Evolutionary conservation across 2,329 filamentous ascomycete genomes (phyloP).

Genomic region (Trichoderma oligosporum): DNA sequence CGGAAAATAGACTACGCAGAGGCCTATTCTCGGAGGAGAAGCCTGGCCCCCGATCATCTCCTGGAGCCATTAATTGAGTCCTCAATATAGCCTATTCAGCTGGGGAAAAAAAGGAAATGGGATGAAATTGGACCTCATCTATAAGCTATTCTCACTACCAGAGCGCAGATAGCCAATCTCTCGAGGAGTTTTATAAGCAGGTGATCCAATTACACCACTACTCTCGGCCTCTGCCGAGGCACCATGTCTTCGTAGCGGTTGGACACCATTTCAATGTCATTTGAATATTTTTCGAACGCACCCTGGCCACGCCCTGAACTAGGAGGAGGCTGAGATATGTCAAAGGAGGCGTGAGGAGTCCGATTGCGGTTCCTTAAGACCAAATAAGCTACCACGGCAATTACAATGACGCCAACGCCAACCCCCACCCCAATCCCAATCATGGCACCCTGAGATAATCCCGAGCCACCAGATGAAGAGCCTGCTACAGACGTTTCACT

Average conservation of each 20-base stretch:
- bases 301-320: slow-evolving; percentile 36
- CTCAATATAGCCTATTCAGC: slow-evolving; percentile 3
- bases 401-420: slow-evolving; percentile 40
- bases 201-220: slow-evolving; percentile 34
- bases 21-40: background rate
- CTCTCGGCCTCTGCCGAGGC: slow-evolving; percentile 48
- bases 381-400: slow-evolving; percentile 39
- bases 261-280: slow-evolving; percentile 49
- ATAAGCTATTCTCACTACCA: slow-evolving; percentile 18
- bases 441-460: slow-evolving; percentile 43
- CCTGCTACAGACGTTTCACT: slow-evolving; percentile 19
- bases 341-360: slow-evolving; percentile 30
- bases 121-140: slow-evolving; percentile 2
- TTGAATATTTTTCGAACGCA: slow-evolving; percentile 35
- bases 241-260: slow-evolving; percentile 57
- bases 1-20: background rate
- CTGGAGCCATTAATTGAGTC: background rate
- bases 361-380: slow-evolving; percentile 33
- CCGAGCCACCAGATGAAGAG: slow-evolving; percentile 21
- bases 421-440: slow-evolving; percentile 49
- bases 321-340: slow-evolving; percentile 52
- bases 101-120: slow-evolving; percentile 6
- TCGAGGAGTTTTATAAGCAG: background rate
- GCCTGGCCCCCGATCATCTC: background rate
- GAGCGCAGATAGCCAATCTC: slow-evolving; percentile 16